Evolutionary conservation across 164 flowering plant species (phyloP).

Genomic region (Hamamelis virginiana): DNA sequence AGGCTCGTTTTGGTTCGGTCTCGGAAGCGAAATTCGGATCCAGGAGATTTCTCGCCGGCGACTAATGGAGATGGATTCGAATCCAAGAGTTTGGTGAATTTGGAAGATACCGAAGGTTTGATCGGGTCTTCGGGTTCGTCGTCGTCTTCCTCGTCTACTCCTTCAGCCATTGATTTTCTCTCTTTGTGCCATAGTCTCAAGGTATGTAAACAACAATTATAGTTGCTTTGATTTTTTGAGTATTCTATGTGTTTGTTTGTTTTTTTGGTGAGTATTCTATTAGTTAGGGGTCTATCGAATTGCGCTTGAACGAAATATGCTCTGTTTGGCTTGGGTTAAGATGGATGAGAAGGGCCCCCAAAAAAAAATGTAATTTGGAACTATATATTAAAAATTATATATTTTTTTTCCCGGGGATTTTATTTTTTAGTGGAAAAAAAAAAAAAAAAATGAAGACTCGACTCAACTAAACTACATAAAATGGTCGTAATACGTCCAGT

Average conservation of each 20-base stretch:
- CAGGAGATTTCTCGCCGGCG: constrained; percentile 6
- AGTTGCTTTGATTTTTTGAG: background rate
- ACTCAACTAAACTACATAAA: too few species aligned
- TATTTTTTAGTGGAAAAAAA: too few species aligned
- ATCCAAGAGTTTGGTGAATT: constrained; percentile 19
- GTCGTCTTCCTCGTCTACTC: constrained; percentile 37
- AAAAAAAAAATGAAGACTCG: too few species aligned
- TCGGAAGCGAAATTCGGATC: constrained; percentile 22
- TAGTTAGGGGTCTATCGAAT: too few species aligned
- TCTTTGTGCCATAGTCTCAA: constrained; percentile 86
- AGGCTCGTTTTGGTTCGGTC: constrained; percentile 32
- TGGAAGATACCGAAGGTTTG: constrained; percentile 12
- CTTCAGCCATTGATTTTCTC: constrained; percentile 85
- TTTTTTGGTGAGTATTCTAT: background rate
- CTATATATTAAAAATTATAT: too few species aligned
- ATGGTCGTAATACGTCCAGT: too few species aligned
- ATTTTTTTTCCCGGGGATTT: too few species aligned
- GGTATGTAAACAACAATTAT: constrained; percentile 32
- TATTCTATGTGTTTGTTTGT: background rate
- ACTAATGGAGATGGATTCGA: constrained; percentile 17
- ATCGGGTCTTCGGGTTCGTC: constrained; percentile 13
- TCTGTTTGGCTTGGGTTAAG: too few species aligned
- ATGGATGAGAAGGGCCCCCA: too few species aligned
- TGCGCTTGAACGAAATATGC: too few species aligned
- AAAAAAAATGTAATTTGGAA: too few species aligned